Conservation (phyloP, 2,329 filamentous ascomycete species). For the Arthrocladium fulminans region DNA sequence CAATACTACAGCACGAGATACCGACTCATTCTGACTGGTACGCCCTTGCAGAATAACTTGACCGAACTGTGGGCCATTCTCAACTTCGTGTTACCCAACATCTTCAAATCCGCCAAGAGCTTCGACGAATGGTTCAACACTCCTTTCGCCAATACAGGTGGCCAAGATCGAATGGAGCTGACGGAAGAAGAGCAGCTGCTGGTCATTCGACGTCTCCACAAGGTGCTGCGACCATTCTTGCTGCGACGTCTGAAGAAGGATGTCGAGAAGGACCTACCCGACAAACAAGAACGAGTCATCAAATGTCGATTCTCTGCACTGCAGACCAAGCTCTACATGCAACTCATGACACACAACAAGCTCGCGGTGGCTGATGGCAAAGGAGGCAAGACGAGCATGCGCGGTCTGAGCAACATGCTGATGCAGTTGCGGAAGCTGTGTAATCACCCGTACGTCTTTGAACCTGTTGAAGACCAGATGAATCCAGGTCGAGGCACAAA, state of each 20-base stretch:
- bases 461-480: conserved; percentile 96
- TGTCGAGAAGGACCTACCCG: conserved; percentile 95
- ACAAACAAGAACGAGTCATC: conserved; percentile 98
- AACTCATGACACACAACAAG: conserved; percentile 92
- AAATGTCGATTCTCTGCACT: conserved; percentile 97
- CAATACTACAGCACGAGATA: conserved; percentile 93
- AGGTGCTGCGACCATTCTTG: conserved; percentile 93
- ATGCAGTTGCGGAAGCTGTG: conserved; percentile 99
- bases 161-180: conserved; percentile 97
- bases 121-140: conserved; percentile 99
- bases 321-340: conserved; percentile 90
- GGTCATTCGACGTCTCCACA: conserved; percentile 95
- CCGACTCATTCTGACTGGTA: conserved; percentile 93
- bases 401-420: conserved; percentile 97
- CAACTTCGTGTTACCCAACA: conserved; percentile 95
- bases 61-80: conserved; percentile 95
- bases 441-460: conserved; percentile 98
- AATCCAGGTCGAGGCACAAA: conserved; percentile 84
- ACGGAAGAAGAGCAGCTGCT: conserved; percentile 99
- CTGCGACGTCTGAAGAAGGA: conserved; percentile 98
- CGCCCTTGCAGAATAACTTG: conserved; percentile 92
- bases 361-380: conserved; percentile 91
- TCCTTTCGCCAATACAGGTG: conserved; percentile 94
- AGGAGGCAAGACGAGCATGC: conserved; percentile 86
- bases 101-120: conserved; percentile 98